phyloP scores from a whole-genome alignment of 768 basidiomycete species.

The Russula ochroleuca region DNA sequence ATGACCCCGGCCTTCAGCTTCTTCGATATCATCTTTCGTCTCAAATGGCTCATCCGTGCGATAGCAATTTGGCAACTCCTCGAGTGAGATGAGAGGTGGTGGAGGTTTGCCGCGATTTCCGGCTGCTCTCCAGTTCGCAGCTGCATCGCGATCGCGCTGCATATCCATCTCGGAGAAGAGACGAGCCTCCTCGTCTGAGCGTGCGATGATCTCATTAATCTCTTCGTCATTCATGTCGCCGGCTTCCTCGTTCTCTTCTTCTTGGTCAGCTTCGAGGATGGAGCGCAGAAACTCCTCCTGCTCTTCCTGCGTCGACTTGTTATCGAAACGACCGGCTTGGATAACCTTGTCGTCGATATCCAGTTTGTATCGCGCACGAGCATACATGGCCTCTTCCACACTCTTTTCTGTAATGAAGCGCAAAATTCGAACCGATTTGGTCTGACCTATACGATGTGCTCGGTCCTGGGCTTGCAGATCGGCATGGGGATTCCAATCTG shows the following conservation, averaged over 20 bases:
- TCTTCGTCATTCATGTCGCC: conserved; percentile 94
- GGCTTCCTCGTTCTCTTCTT: conserved; percentile 84
- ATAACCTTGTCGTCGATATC: conserved; percentile 99
- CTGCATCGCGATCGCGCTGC: conserved; percentile 64
- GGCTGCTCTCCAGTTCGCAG: conserved; percentile 61
- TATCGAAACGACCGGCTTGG: conserved; percentile 98
- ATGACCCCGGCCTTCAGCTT: conserved; percentile 78
- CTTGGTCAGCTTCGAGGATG: conserved; percentile 84
- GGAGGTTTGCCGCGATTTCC: conserved; percentile 80
- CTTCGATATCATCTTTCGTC: conserved; percentile 54
- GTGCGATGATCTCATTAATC: conserved; percentile 87
- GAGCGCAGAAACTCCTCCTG: conserved; percentile 94
- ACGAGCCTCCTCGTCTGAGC: conserved; percentile 70
- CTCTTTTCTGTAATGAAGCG: conserved; percentile 98
- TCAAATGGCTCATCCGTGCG: conserved; percentile 79
- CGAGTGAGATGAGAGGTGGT: conserved; percentile 70
- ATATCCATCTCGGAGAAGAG: conserved; percentile 82
- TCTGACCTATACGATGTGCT: conserved; percentile 99
- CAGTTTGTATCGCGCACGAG: conserved; percentile 90
- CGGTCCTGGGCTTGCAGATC: conserved; percentile 99
- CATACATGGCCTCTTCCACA: conserved; percentile 97
- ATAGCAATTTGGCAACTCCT: conserved; percentile 92
- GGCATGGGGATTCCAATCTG: conserved; percentile 95
- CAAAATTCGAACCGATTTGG: conserved; percentile 93
- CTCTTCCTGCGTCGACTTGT: conserved; percentile 96